Conservation (phyloP, 352 stramenopile species). For the Phytophthora pinifolia region DNA sequence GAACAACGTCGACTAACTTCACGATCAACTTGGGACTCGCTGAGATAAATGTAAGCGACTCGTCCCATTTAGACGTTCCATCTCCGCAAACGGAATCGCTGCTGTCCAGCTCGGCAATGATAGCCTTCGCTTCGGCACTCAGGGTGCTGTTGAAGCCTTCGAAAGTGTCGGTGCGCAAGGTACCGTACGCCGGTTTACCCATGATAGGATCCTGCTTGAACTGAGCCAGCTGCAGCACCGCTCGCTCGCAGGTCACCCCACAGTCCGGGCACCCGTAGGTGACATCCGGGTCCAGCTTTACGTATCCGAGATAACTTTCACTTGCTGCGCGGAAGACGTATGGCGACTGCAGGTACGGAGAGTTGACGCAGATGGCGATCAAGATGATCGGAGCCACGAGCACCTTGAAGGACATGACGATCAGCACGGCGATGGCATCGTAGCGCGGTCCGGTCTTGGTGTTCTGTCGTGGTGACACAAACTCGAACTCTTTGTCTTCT, state of each 20-base stretch:
- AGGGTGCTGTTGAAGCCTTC: conserved; percentile 31
- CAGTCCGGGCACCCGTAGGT: conserved; percentile 30
- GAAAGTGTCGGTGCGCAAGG: conserved; percentile 29
- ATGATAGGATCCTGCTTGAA: conserved; percentile 33
- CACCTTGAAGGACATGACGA: conserved; percentile 44
- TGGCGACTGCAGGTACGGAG: conserved; percentile 33
- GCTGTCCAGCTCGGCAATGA: conserved; percentile 24
- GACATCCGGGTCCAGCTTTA: conserved; percentile 24
- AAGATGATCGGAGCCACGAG: conserved; percentile 36
- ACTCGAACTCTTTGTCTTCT: conserved; percentile 28
- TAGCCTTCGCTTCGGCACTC: conserved; percentile 9
- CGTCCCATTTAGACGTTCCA: conserved; percentile 27
- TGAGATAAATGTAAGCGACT: conserved; percentile 33
- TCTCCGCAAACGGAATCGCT: conserved; percentile 22
- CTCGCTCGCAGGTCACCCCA: conserved; percentile 25
- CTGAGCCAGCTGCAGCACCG: conserved; percentile 31
- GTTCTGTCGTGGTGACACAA: conserved; percentile 22
- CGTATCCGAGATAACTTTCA: conserved; percentile 35
- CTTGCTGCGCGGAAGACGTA: conserved; percentile 35
- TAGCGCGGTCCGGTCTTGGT: conserved; percentile 21
- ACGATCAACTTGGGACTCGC: conserved; percentile 26
- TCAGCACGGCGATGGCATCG: conserved; percentile 32
- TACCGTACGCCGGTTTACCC: conserved; percentile 33
- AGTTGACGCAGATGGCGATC: conserved; percentile 35
- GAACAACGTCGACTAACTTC: conserved; percentile 21